Evolutionary conservation across 2,329 filamentous ascomycete species (phyloP).

Genomic region (Sporothrix humicola): DNA sequence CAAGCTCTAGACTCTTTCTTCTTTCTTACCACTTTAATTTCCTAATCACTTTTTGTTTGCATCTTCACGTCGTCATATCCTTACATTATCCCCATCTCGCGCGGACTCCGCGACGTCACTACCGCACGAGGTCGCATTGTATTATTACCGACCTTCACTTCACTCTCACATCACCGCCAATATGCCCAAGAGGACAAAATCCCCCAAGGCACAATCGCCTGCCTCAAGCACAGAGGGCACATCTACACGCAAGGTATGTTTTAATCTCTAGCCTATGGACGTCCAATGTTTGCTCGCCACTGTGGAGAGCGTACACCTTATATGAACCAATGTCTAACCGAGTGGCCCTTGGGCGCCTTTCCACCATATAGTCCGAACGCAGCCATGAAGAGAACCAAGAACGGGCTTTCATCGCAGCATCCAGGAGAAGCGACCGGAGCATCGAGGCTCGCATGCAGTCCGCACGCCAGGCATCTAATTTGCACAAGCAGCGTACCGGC

Average conservation of each 20-base stretch:
- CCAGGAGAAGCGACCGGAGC: slow-evolving; percentile 82
- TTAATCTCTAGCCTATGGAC: not conserved
- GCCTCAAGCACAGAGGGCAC: not conserved
- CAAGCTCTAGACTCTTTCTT: too few relatives aligned
- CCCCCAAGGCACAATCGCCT: not conserved
- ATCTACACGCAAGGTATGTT: not conserved
- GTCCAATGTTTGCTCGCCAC: not conserved
- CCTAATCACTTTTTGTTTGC: not conserved
- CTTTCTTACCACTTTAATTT: too few relatives aligned
- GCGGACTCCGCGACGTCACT: not conserved
- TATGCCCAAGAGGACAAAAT: not conserved
- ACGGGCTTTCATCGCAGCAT: slow-evolving; percentile 90
- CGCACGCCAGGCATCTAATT: slow-evolving; percentile 83
- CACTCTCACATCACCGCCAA: not conserved
- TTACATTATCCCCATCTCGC: not conserved
- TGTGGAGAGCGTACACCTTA: too few relatives aligned
- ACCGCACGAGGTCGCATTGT: not conserved
- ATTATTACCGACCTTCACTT: not conserved
- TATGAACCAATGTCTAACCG: not conserved
- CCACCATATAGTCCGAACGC: slow-evolving; percentile 13
- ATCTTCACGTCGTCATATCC: not conserved
- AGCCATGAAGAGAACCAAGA: slow-evolving; percentile 65
- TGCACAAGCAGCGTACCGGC: slow-evolving; percentile 87
- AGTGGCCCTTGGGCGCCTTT: not conserved
- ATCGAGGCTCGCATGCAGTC: slow-evolving; percentile 88